Evolutionary conservation across 345 rosid genomes (phyloP).

Genomic region (Populus pruinosa): DNA sequence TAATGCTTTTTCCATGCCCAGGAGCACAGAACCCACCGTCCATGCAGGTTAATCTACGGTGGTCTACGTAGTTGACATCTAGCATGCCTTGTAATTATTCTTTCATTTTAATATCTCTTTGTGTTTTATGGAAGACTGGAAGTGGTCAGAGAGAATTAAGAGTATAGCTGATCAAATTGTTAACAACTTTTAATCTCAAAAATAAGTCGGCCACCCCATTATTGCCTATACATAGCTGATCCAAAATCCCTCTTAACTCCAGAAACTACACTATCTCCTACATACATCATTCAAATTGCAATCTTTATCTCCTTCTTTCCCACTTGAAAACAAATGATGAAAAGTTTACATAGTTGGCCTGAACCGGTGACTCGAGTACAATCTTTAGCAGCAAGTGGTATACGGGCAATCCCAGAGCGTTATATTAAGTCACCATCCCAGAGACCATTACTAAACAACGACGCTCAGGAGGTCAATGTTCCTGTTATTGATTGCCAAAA

Average conservation of each 20-base stretch:
- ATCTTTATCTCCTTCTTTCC: neutral
- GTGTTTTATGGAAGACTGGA: too few relatives aligned
- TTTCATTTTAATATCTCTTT: neutral
- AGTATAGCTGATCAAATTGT: too few relatives aligned
- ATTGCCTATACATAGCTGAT: too few relatives aligned
- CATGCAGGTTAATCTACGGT: neutral
- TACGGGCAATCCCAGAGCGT: conserved; percentile 19
- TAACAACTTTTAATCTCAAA: too few relatives aligned
- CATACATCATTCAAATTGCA: neutral
- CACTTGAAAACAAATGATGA: neutral
- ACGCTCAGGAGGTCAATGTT: conserved; percentile 5
- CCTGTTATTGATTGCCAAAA: conserved; percentile 23
- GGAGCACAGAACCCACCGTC: neutral
- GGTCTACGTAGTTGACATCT: neutral
- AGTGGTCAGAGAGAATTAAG: too few relatives aligned
- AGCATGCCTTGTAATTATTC: neutral
- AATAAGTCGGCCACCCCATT: too few relatives aligned
- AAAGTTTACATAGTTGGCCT: conserved; percentile 23
- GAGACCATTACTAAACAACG: neutral
- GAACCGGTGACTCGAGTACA: conserved; percentile 31
- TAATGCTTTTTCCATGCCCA: neutral
- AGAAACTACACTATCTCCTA: too few relatives aligned
- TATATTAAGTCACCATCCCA: conserved; percentile 22
- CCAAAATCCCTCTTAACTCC: too few relatives aligned
- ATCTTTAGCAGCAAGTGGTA: conserved; percentile 26